phyloP scores from a whole-genome alignment of 441 rosid genomes.

The Gossypium trilobum region DNA sequence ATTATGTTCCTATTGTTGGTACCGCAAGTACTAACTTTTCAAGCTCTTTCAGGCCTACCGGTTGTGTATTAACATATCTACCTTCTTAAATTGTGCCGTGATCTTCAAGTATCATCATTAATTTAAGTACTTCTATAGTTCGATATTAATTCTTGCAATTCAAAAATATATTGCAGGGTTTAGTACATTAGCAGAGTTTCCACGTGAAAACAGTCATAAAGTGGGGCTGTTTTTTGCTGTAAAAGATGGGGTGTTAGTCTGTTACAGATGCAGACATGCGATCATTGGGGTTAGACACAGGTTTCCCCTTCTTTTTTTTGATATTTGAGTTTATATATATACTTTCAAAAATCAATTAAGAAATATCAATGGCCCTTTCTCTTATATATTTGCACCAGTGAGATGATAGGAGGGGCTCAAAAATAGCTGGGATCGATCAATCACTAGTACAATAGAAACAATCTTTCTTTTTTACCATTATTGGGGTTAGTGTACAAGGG shows the following conservation, averaged over 20 bases:
- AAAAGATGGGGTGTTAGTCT: background rate
- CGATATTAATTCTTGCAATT: background rate
- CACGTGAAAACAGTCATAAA: constrained; percentile 17
- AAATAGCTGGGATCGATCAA: background rate
- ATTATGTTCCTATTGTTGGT: constrained; percentile 22
- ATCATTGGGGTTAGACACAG: no score
- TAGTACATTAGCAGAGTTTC: constrained; percentile 12
- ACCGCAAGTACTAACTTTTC: constrained; percentile 7
- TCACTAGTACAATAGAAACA: background rate
- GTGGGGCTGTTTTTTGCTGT: background rate
- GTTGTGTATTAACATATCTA: background rate
- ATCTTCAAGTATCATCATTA: background rate
- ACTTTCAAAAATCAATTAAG: no score
- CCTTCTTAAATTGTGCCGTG: background rate
- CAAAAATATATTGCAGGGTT: background rate
- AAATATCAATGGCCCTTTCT: background rate
- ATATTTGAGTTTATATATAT: no score
- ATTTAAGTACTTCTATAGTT: background rate
- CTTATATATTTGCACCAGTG: background rate
- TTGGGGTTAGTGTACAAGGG: background rate
- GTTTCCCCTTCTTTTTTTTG: no score
- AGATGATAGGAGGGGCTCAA: background rate
- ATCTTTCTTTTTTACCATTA: background rate
- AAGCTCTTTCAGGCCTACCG: background rate
- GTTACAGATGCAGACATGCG: background rate